A percentile compares a stretch with the other conserved stretches of the same genome.
These are phyloP conservation scores for Pseudocercospora ulei DNA, from an alignment of 2,329 filamentous ascomycete genomes.

Conservation along the genomic window DNA sequence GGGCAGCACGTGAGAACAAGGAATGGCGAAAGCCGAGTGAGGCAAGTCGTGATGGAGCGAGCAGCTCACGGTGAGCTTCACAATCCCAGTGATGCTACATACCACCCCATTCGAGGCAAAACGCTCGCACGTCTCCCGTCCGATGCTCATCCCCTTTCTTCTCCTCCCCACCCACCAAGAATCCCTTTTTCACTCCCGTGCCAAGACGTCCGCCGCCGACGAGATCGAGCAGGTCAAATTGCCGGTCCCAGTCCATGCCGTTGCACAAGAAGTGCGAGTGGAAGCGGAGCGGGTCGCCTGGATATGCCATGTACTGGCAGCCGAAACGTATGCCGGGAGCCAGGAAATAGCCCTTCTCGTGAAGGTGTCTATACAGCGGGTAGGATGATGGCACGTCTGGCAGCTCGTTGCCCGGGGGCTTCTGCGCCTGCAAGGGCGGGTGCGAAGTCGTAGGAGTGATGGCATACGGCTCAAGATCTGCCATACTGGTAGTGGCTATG, in stretches of 20 bases:
- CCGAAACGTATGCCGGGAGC: conserved; percentile 90
- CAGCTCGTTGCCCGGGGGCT: conserved; percentile 15
- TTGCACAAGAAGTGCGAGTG: conserved; percentile 89
- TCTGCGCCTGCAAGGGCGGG: conserved; percentile 34
- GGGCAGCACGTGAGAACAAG: no score
- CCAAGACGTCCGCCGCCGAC: conserved; percentile 79
- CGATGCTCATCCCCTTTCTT: conserved; percentile 30
- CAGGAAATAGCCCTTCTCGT: conserved; percentile 70
- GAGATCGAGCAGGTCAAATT: conserved; percentile 73
- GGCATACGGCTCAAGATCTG: conserved; percentile 21
- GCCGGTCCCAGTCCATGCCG: conserved; percentile 77
- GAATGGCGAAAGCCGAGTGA: no score
- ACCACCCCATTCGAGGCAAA: conserved; percentile 87
- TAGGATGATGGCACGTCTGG: conserved; percentile 48
- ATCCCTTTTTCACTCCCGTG: conserved; percentile 93
- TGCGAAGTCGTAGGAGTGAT: conserved; percentile 46
- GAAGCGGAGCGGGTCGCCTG: conserved; percentile 85
- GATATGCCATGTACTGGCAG: conserved; percentile 88
- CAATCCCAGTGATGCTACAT: conserved; percentile 65
- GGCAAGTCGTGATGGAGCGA: no score
- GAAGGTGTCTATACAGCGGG: conserved; percentile 70
- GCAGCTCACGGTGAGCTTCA: no score
- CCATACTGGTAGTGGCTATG: conserved; percentile 12
- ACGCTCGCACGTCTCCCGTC: conserved; percentile 51
- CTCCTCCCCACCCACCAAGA: conserved; percentile 66